phyloP scores from a whole-genome alignment of 805 yeast species.

The Hermanozyma aechmeae region DNA sequence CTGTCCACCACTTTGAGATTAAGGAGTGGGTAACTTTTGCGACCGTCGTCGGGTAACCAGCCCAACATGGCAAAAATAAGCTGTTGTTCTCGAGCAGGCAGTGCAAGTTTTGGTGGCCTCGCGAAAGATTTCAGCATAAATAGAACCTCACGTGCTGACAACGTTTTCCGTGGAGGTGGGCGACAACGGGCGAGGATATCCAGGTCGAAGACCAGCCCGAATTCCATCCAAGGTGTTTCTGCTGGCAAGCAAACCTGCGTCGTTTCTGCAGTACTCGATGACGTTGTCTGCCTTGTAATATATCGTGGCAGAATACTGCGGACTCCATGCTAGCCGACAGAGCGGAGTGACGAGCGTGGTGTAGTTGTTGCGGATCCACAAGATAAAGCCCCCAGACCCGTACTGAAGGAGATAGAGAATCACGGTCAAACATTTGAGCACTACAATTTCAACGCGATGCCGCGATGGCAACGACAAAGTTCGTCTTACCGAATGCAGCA shows the following conservation, averaged over 20 bases:
- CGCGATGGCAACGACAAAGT: background rate
- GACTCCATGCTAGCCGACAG: conserved; percentile 4
- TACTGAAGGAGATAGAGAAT: conserved; percentile 42
- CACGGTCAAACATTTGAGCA: conserved; percentile 45
- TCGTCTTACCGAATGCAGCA: no score
- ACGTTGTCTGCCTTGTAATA: conserved; percentile 27
- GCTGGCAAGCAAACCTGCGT: conserved; percentile 16
- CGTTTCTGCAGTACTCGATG: conserved; percentile 19
- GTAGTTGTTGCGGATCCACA: conserved; percentile 27
- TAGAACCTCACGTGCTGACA: no score
- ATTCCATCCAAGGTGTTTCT: conserved; percentile 5
- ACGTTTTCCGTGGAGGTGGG: no score
- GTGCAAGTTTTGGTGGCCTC: no score
- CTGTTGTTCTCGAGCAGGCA: no score
- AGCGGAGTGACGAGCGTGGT: conserved; percentile 11
- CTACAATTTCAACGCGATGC: background rate
- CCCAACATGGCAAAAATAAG: no score
- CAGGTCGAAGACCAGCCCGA: conserved; percentile 3
- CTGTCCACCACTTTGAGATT: no score
- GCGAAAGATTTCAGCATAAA: no score
- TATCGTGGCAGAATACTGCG: conserved; percentile 15
- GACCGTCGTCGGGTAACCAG: no score
- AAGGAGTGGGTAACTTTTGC: no score
- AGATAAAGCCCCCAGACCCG: conserved; percentile 42
- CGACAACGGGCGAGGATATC: no score